Conservation (phyloP, 768 basidiomycete genomes). For the Boletus sensibilis region DNA sequence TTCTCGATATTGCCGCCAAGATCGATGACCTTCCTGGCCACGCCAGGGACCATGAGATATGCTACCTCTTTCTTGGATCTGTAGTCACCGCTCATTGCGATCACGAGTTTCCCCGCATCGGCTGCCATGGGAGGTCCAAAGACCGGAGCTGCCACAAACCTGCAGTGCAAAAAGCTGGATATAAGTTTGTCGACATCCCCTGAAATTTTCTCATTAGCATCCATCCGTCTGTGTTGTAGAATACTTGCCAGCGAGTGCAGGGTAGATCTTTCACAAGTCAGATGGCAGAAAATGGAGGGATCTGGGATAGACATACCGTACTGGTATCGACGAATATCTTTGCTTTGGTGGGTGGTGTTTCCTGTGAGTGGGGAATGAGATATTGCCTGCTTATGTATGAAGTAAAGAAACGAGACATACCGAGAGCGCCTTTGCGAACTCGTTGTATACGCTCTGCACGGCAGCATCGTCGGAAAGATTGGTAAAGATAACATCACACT, state of each 20-base stretch:
- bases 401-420: constrained; percentile 33
- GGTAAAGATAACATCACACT: constrained; percentile 76
- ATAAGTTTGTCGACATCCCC: constrained; percentile 71
- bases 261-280: constrained; percentile 48
- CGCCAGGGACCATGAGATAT: constrained; percentile 73
- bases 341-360: constrained; percentile 42
- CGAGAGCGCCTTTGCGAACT: constrained; percentile 58
- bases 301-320: constrained; percentile 52
- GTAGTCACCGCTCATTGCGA: constrained; percentile 78
- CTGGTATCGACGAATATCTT: constrained; percentile 87
- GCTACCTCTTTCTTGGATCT: constrained; percentile 80
- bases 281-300: not conserved
- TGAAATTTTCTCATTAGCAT: constrained; percentile 17
- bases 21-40: constrained; percentile 76
- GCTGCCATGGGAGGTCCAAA: constrained; percentile 73
- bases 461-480: constrained; percentile 71
- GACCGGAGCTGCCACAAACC: constrained; percentile 74
- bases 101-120: constrained; percentile 60
- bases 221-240: not conserved
- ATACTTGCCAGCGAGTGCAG: constrained; percentile 45
- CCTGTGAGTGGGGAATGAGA: constrained; percentile 27
- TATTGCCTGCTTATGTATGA: not conserved
- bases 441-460: constrained; percentile 59
- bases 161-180: constrained; percentile 54
- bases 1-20: constrained; percentile 86